Evolutionary conservation across 1,139 yeast species (phyloP).

Genomic region (Geotrichum aggregatum): DNA sequence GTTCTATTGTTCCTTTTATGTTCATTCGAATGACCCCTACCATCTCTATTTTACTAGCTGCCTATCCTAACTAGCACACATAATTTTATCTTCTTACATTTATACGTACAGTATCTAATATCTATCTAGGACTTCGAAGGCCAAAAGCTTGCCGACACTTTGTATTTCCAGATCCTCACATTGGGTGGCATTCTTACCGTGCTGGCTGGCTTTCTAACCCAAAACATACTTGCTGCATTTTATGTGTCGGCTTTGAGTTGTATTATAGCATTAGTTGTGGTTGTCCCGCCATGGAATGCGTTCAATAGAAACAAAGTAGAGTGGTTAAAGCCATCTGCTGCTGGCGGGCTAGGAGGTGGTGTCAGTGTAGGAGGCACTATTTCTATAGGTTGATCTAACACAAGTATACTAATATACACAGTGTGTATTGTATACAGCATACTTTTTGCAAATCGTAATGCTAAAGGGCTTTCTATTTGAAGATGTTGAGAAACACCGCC

Average conservation of each 20-base stretch:
- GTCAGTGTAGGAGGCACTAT: background rate
- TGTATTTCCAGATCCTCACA: conserved; percentile 15
- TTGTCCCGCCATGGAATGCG: conserved; percentile 20
- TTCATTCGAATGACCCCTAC: too few relatives aligned
- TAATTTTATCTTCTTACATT: background rate
- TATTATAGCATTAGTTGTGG: conserved; percentile 7
- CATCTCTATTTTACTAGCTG: too few relatives aligned
- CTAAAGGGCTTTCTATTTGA: too few relatives aligned
- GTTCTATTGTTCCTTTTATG: background rate
- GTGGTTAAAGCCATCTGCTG: conserved; percentile 17
- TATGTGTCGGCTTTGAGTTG: conserved; percentile 11
- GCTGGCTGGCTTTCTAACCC: conserved; percentile 17
- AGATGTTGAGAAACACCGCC: too few relatives aligned
- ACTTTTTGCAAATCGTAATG: too few relatives aligned
- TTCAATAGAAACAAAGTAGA: conserved; percentile 17
- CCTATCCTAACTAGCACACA: too few relatives aligned
- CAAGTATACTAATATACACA: too few relatives aligned
- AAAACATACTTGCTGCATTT: conserved; percentile 14
- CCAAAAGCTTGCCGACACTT: conserved; percentile 19
- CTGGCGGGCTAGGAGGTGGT: background rate
- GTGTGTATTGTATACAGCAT: too few relatives aligned
- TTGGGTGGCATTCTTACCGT: conserved; percentile 18
- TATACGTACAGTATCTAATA: background rate
- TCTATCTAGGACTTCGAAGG: conserved; percentile 22
- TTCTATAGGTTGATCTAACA: background rate